Evolutionary conservation across 106 monocot genomes (phyloP).

Genomic region (Apostasia shenzhenica): DNA sequence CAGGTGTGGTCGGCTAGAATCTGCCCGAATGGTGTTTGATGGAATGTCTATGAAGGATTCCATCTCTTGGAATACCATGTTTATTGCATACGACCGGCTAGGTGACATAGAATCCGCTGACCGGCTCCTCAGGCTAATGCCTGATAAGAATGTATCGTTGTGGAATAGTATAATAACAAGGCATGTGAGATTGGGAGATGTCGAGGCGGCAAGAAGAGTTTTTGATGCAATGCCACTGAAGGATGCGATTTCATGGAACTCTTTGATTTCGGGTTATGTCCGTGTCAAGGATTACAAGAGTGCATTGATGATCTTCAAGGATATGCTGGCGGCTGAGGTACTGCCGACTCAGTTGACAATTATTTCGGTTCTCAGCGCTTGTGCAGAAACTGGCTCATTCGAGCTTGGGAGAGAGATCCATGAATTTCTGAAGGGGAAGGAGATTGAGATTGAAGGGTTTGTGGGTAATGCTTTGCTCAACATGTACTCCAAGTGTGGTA

Average conservation of each 20-base stretch:
- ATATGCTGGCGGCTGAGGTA: conserved; percentile 30
- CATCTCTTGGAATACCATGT: conserved; percentile 64
- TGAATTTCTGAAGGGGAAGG: conserved; percentile 20
- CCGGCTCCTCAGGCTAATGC: conserved; percentile 25
- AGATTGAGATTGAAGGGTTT: conserved; percentile 43
- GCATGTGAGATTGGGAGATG: conserved; percentile 31
- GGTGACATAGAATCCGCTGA: conserved; percentile 24
- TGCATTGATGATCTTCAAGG: conserved; percentile 36
- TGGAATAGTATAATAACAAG: conserved; percentile 43
- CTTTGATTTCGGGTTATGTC: conserved; percentile 47
- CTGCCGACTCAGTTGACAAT: conserved; percentile 53
- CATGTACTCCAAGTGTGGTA: conserved; percentile 74
- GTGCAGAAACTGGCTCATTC: conserved; percentile 44
- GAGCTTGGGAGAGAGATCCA: conserved; percentile 37
- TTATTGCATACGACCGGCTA: conserved; percentile 21
- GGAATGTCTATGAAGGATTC: conserved; percentile 35
- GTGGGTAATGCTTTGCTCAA: conserved; percentile 61
- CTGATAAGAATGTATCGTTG: conserved; percentile 39
- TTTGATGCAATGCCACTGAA: conserved; percentile 50
- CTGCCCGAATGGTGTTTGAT: conserved; percentile 44
- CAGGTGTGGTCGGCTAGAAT: conserved; percentile 12
- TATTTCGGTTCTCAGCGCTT: conserved; percentile 57
- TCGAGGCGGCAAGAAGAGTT: conserved; percentile 26
- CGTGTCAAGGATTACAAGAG: conserved; percentile 16
- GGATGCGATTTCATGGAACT: conserved; percentile 60